Base-by-base conservation (phyloP, 495 filamentous ascomycete genomes). In the Talaromyces thailandensis region DNA sequence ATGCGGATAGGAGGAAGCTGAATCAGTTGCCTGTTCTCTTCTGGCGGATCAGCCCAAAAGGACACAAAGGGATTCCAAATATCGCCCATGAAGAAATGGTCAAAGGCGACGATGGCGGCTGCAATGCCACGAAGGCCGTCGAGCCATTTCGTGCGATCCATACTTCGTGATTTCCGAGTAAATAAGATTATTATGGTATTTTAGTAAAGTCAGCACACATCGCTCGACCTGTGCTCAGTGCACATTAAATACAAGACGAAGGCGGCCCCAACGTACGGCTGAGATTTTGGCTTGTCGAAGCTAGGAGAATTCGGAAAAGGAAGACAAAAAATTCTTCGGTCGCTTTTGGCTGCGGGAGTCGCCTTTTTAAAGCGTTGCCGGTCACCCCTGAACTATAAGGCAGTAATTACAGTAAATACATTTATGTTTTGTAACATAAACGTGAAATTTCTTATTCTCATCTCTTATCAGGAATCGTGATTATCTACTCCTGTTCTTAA, bases 101-200 rank as follows among this genome's bases (percentile, higher is more conserved):
- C 60, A 9, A 62, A 32, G 1, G 64, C 64, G 37, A 69, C 67
- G 21, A 66, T 61, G 31, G 62, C 64, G 2, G 69, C 62, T 11
- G 69, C 69, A 24, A 71, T 62, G 43, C 69, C 69, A 12, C 69
- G 69, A 12, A 71, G 69, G 60, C 69, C 67, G 62, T 71, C 69
- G 3, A 71, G 64, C 69, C 69, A 71, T 50, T 51, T 62, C 8
- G 64, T 65, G 37, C 69, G 67, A n/a, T 65, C 64, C 69, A 69
- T 71, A 25, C 8, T 45, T 6, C 6, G 32, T 57, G 28, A n/a
- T 29, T 29, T 25, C 4, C 14, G 35, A 40, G 35, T n/a, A 14
- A 40, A 4, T 40, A 40, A 11, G 11, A 55, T 9, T 55, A 25
- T 55, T 55, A 6, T 48, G 43, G 43, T 48, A 12, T 48, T 48